Percentiles rank a stretch among this genome's conserved stretches.
Conservation (phyloP, 148 eudicot species). For the Pouteria glomerata region DNA sequence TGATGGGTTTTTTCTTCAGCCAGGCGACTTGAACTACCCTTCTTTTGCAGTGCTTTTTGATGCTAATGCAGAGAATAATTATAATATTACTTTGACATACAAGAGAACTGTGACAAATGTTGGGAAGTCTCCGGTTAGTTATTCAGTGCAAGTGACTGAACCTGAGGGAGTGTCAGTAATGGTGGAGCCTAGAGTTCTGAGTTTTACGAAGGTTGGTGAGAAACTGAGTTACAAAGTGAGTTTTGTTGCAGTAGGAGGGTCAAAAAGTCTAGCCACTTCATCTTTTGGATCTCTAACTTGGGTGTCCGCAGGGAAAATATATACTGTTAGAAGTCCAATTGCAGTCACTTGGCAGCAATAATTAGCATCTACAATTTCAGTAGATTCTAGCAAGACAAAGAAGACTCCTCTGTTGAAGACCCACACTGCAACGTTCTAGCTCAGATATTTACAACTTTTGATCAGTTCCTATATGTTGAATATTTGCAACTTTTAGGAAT, state of each 20-base stretch:
- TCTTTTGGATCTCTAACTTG: conserved; percentile 52
- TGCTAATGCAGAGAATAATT: conserved; percentile 15
- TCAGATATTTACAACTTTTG: too few relatives aligned
- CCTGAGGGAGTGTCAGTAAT: conserved; percentile 46
- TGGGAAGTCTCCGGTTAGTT: conserved; percentile 35
- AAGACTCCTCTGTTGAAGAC: neutral
- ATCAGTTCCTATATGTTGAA: too few relatives aligned
- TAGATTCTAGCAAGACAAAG: neutral
- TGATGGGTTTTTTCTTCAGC: conserved; percentile 19
- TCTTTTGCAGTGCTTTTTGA: conserved; percentile 47
- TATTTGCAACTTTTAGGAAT: too few relatives aligned
- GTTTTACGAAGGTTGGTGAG: conserved; percentile 35
- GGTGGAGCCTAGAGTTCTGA: conserved; percentile 41
- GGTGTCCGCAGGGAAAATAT: conserved; percentile 29
- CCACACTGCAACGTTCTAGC: too few relatives aligned
- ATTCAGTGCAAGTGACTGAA: conserved; percentile 30
- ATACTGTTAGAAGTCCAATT: conserved; percentile 57
- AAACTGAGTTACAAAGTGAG: conserved; percentile 47
- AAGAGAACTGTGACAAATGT: conserved; percentile 62
- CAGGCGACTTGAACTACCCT: conserved; percentile 67
- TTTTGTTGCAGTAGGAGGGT: conserved; percentile 26
- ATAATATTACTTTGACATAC: conserved; percentile 25
- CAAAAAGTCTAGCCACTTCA: conserved; percentile 18
- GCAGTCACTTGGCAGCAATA: conserved; percentile 51
- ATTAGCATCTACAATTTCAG: neutral